phyloP scores from a whole-genome alignment of 2,329 filamentous ascomycete genomes.

The Verticillium klebahnii region DNA sequence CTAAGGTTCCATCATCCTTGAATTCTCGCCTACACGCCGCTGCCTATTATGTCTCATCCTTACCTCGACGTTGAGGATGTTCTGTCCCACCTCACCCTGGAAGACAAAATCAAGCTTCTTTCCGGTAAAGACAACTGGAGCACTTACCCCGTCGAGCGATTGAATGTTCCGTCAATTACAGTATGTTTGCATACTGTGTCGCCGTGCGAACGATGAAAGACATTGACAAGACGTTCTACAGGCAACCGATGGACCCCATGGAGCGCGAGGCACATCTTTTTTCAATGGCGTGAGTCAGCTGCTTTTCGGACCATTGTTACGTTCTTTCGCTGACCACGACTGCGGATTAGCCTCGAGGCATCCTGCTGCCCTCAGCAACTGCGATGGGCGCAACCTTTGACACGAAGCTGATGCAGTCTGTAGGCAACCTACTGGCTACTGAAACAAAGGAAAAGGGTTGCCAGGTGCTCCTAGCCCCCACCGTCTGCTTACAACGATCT shows the following conservation, averaged over 20 bases:
- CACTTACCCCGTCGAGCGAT: not conserved
- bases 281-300: not conserved
- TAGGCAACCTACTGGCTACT: conserved; percentile 7
- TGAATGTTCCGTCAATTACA: not conserved
- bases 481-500: conserved; percentile 58
- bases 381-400: conserved; percentile 33
- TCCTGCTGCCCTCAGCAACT: conserved; percentile 14
- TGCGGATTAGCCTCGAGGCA: not conserved
- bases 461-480: conserved; percentile 55
- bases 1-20: no score
- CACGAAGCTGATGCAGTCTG: conserved; percentile 15
- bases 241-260: conserved; percentile 1
- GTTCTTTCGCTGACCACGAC: conserved; percentile 41
- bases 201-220: not conserved
- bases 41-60: conserved; percentile 17
- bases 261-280: conserved; percentile 23
- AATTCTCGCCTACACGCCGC: no score
- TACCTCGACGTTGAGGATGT: not conserved
- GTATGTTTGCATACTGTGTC: not conserved
- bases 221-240: not conserved
- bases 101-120: not conserved
- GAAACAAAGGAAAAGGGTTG: conserved; percentile 41
- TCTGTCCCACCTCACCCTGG: not conserved
- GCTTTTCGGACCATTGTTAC: not conserved
- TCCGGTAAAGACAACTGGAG: not conserved